Percentiles rank a stretch among this genome's conserved stretches.
Evolutionary conservation across 495 filamentous ascomycete species (phyloP).

Genomic region (Lineolata rhizophorae): DNA sequence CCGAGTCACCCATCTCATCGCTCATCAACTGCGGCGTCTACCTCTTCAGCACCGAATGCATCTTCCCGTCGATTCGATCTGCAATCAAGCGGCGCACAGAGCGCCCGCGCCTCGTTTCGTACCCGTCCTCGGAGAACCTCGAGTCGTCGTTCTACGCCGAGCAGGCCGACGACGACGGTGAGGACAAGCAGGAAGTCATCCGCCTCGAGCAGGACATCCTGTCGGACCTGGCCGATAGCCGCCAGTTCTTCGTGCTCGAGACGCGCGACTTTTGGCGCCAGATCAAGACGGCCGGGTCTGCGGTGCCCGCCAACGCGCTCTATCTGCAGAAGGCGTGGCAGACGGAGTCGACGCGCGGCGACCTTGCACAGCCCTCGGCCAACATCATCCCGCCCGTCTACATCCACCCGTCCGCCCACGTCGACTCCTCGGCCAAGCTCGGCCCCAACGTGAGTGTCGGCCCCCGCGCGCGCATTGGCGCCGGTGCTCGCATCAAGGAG

Average conservation of each 20-base stretch:
- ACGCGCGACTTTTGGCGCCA: slow-evolving; percentile 99
- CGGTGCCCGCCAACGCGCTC: slow-evolving; percentile 89
- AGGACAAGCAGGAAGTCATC: slow-evolving; percentile 65
- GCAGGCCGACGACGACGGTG: slow-evolving; percentile 50
- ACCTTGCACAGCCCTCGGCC: slow-evolving; percentile 65
- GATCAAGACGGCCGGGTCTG: slow-evolving; percentile 97
- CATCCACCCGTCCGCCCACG: slow-evolving; percentile 84
- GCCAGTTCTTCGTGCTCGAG: slow-evolving; percentile 96
- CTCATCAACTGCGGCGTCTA: slow-evolving; percentile 99
- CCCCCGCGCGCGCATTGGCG: slow-evolving; percentile 60
- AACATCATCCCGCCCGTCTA: slow-evolving; percentile 87
- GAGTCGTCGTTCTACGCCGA: slow-evolving; percentile 53
- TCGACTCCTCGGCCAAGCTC: slow-evolving; percentile 90
- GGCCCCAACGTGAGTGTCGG: slow-evolving; percentile 95
- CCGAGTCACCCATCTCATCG: slow-evolving; percentile 94
- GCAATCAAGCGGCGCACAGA: slow-evolving; percentile 93
- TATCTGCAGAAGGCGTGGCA: slow-evolving; percentile 94
- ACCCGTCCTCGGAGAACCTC: slow-evolving; percentile 87
- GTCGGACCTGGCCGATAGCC: slow-evolving; percentile 86
- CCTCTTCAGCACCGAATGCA: slow-evolving; percentile 82
- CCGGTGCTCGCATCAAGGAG: slow-evolving; percentile 86
- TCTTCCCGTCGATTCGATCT: slow-evolving; percentile 87
- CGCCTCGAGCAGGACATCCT: slow-evolving; percentile 96
- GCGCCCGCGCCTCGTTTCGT: slow-evolving; percentile 73
- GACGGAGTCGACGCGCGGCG: slow-evolving; percentile 46